Percentiles rank a stretch among this genome's conserved stretches.
phyloP scores from a whole-genome alignment of 1,139 yeast species.

The Diutina catenulata region DNA sequence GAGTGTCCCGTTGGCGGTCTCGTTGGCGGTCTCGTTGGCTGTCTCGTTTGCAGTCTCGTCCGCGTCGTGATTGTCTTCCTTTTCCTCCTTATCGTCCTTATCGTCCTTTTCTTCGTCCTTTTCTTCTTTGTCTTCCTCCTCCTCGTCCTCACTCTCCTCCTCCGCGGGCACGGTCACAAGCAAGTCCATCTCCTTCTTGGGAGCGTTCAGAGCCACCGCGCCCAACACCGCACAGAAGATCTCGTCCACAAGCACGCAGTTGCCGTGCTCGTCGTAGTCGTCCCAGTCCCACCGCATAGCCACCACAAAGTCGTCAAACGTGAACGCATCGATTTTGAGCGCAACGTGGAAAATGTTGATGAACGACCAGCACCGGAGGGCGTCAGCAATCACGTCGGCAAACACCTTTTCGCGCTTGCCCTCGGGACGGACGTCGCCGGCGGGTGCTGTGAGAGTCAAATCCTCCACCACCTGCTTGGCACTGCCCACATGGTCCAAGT shows the following conservation, averaged over 20 bases:
- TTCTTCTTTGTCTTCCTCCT: not conserved
- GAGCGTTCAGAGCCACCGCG: conserved; percentile 28
- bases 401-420: not conserved
- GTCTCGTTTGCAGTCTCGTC: not conserved
- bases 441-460: not conserved
- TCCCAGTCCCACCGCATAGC: conserved; percentile 47
- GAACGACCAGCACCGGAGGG: conserved; percentile 66
- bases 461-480: not conserved
- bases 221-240: conserved; percentile 56
- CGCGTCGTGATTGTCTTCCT: not conserved
- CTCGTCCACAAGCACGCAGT: conserved; percentile 54
- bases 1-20: conserved; percentile 12
- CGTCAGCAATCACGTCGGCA: conserved; percentile 14
- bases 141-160: not conserved
- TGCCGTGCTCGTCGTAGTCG: conserved; percentile 28
- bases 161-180: not conserved
- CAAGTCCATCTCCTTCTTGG: not conserved
- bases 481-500: too few relatives aligned
- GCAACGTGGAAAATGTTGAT: conserved; percentile 60
- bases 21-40: conserved; percentile 13
- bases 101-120: not conserved
- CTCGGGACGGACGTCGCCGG: not conserved
- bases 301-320: conserved; percentile 67
- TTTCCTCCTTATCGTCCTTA: not conserved
- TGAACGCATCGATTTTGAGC: conserved; percentile 54